These are phyloP conservation scores for Arabidopsis arenosa DNA, from an alignment of 345 rosid species.

Conservation along the genomic window DNA sequence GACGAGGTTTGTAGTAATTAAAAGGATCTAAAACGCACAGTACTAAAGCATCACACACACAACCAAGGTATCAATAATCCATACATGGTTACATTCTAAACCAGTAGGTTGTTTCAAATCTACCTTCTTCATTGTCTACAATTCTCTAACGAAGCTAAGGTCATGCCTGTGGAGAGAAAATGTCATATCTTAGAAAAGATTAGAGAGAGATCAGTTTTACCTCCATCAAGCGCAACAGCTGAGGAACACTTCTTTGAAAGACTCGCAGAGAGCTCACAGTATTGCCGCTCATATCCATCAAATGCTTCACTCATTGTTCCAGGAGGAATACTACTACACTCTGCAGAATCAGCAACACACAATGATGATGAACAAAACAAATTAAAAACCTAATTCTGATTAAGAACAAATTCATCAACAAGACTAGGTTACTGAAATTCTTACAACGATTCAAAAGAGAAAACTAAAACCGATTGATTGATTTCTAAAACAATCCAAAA, in stretches of 20 bases:
- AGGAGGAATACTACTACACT: background rate
- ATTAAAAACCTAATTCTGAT: background rate
- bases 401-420: background rate
- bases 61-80: background rate
- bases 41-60: background rate
- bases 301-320: conserved; percentile 67
- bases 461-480: background rate
- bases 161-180: background rate
- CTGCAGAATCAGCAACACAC: conserved; percentile 30
- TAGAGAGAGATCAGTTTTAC: conserved; percentile 33
- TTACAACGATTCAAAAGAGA: background rate
- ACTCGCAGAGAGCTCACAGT: conserved; percentile 69
- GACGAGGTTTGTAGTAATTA: background rate
- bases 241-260: conserved; percentile 62
- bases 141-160: background rate
- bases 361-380: conserved; percentile 6
- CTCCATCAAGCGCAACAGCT: conserved; percentile 59
- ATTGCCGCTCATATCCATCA: conserved; percentile 64
- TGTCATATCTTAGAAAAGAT: background rate
- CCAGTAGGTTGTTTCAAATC: background rate
- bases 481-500: background rate
- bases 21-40: background rate
- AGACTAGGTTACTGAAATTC: background rate
- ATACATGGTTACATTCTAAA: background rate
- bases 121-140: background rate